phyloP scores from a whole-genome alignment of 805 yeast species.

The Grigorovia jiainica region DNA sequence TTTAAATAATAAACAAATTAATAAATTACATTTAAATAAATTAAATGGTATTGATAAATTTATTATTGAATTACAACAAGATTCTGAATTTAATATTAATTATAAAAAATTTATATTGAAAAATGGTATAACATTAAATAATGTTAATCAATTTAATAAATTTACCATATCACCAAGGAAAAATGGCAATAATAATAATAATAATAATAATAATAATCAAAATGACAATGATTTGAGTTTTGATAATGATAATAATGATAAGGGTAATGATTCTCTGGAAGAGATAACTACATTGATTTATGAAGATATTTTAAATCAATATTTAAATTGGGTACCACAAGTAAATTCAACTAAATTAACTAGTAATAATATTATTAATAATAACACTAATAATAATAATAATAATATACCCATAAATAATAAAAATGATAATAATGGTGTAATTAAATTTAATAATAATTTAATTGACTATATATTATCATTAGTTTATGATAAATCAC shows the following conservation, averaged over 20 bases:
- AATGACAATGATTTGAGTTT: too few species aligned
- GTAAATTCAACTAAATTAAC: conserved; percentile 3
- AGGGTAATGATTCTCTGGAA: background rate
- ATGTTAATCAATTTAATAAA: background rate
- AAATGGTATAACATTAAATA: background rate
- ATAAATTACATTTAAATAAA: conserved; percentile 4
- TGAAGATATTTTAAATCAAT: conserved; percentile 14
- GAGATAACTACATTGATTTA: conserved; percentile 4
- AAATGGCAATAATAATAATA: background rate
- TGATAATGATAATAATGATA: background rate
- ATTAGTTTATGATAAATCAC: conserved; percentile 18
- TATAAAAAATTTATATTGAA: background rate
- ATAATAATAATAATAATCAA: background rate
- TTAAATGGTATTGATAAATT: conserved; percentile 4
- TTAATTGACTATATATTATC: conserved; percentile 20
- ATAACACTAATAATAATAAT: background rate
- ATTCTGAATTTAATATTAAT: background rate
- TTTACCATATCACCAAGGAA: background rate
- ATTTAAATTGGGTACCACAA: conserved; percentile 23
- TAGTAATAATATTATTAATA: background rate
- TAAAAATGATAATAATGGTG: background rate
- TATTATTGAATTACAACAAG: conserved; percentile 36
- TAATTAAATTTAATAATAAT: conserved; percentile 7
- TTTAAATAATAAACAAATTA: conserved; percentile 13
- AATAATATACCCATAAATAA: background rate